These are phyloP conservation scores for Colletotrichum spaethianum DNA, from an alignment of 2,329 filamentous ascomycete species.

Conservation along the genomic window DNA sequence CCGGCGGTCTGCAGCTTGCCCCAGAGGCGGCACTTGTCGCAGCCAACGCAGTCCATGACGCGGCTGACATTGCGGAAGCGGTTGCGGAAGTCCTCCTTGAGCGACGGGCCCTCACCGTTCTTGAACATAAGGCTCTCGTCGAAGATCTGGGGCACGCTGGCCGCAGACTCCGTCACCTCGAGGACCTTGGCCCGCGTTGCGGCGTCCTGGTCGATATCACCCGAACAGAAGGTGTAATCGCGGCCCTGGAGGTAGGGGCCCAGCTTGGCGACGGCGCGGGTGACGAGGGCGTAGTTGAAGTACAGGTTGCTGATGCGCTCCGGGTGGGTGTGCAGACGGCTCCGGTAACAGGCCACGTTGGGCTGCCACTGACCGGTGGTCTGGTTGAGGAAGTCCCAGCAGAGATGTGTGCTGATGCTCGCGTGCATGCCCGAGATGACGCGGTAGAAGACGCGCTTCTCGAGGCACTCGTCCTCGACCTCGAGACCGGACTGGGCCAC, in stretches of 20 bases:
- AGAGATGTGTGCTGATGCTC: conserved; percentile 95
- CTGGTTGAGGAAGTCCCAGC: conserved; percentile 96
- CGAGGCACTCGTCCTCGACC: conserved; percentile 91
- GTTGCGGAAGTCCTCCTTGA: conserved; percentile 98
- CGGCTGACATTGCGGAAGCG: conserved; percentile 97
- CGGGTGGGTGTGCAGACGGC: conserved; percentile 85
- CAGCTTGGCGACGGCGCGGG: conserved; percentile 91
- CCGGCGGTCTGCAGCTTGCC: conserved; percentile 96
- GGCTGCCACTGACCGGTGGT: conserved; percentile 94
- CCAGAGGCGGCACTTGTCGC: conserved; percentile 98
- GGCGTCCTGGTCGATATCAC: conserved; percentile 83
- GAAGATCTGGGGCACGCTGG: conserved; percentile 84
- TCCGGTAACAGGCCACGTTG: conserved; percentile 90
- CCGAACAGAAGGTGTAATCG: conserved; percentile 92
- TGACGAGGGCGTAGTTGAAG: conserved; percentile 98
- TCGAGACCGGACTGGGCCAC: conserved; percentile 78
- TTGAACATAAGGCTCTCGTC: conserved; percentile 97
- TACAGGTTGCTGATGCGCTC: conserved; percentile 98
- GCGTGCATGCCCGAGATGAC: conserved; percentile 98
- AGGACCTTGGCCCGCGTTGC: conserved; percentile 86
- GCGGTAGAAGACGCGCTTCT: conserved; percentile 98
- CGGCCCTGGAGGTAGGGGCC: conserved; percentile 78
- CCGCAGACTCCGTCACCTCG: conserved; percentile 79
- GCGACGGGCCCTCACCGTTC: conserved; percentile 77
- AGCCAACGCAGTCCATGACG: conserved; percentile 98